phyloP scores from a whole-genome alignment of 129 eudicot species.

The Scalesia atractyloides region DNA sequence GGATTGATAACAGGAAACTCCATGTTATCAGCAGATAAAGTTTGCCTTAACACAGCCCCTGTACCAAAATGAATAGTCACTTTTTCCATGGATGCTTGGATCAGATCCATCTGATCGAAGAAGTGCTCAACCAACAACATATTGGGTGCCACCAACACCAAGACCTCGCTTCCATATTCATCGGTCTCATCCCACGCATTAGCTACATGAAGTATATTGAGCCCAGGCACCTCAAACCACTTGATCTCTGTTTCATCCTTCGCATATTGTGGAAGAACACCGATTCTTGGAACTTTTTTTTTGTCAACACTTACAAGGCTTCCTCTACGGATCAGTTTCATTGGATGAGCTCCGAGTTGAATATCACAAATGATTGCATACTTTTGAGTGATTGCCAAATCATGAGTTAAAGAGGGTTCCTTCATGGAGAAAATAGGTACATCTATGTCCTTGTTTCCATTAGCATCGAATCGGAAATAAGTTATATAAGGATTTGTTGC shows the following conservation, averaged over 20 bases:
- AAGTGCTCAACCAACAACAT: constrained; percentile 40
- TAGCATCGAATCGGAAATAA: constrained; percentile 14
- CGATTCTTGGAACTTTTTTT: constrained; percentile 24
- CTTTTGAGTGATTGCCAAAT: constrained; percentile 39
- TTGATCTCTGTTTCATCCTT: constrained; percentile 38
- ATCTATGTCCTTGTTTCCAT: constrained; percentile 3
- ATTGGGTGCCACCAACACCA: constrained; percentile 49
- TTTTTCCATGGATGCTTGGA: constrained; percentile 43
- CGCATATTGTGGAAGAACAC: constrained; percentile 40
- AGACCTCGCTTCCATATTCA: constrained; percentile 11
- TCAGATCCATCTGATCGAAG: constrained; percentile 31
- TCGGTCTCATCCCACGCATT: constrained; percentile 49
- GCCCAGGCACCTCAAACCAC: constrained; percentile 49
- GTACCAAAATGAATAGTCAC: constrained; percentile 31
- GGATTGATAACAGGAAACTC: constrained; percentile 21
- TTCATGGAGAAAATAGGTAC: constrained; percentile 33
- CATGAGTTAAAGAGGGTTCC: constrained; percentile 38
- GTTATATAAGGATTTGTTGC: constrained; percentile 20
- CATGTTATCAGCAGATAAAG: constrained; percentile 22
- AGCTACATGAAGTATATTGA: constrained; percentile 32
- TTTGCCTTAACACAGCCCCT: constrained; percentile 25
- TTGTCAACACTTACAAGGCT: constrained; percentile 15
- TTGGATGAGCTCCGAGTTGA: constrained; percentile 33
- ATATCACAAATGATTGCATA: constrained; percentile 42
- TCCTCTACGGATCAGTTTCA: constrained; percentile 27